These are phyloP conservation scores for Chaetothyriales sp. DNA, from an alignment of 2,329 filamentous ascomycete genomes.

Conservation along the genomic window DNA sequence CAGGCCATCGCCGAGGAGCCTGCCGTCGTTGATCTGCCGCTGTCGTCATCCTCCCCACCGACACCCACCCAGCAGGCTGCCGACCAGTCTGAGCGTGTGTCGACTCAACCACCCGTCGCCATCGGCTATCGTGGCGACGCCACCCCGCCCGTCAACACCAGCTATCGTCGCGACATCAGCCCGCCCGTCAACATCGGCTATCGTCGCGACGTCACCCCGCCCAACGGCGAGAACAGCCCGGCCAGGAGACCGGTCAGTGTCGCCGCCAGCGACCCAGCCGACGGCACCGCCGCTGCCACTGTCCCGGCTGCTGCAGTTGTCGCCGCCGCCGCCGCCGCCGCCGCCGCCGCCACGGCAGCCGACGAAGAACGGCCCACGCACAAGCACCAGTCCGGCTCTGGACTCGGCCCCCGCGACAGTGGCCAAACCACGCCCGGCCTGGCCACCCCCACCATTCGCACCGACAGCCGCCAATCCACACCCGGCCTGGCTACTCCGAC, in stretches of 20 bases:
- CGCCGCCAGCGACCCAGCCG: constrained; percentile 23
- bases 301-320: constrained; percentile 11
- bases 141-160: constrained; percentile 43
- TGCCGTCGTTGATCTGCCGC: not conserved
- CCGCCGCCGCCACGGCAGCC: constrained; percentile 3
- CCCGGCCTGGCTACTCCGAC: too few species aligned
- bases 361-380: constrained; percentile 9
- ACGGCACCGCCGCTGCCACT: not conserved
- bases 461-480: constrained; percentile 27
- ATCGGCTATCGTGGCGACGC: constrained; percentile 45
- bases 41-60: not conserved
- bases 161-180: constrained; percentile 44
- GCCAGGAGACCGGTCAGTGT: constrained; percentile 45
- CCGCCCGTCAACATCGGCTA: constrained; percentile 39
- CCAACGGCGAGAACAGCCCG: constrained; percentile 46
- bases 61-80: not conserved
- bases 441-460: constrained; percentile 19
- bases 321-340: too few species aligned
- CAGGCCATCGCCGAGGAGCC: constrained; percentile 16
- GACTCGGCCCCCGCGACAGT: constrained; percentile 2
- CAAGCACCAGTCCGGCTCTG: constrained; percentile 4
- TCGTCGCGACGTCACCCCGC: constrained; percentile 45
- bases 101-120: constrained; percentile 30
- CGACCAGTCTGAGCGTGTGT: constrained; percentile 17
- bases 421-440: not conserved